These are phyloP conservation scores for Neocucurbitaria cava DNA, from an alignment of 2,329 filamentous ascomycete species.

Conservation along the genomic window DNA sequence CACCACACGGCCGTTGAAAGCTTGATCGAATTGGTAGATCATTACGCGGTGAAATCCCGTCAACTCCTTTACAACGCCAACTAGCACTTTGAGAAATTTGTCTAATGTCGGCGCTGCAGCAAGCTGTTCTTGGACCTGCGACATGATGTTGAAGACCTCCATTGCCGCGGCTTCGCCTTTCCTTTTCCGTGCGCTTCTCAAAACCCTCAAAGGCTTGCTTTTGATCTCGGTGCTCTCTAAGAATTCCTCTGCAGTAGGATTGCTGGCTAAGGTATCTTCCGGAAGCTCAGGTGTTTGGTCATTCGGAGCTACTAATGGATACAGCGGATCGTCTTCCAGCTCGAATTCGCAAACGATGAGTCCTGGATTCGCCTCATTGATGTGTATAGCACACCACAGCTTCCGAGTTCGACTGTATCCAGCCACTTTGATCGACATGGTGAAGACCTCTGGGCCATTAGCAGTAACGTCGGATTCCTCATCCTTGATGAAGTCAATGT, in stretches of 20 bases:
- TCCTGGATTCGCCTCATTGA: conserved; percentile 68
- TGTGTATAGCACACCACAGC: conserved; percentile 87
- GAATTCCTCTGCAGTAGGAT: conserved; percentile 76
- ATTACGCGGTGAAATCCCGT: conserved; percentile 92
- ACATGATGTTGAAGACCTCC: conserved; percentile 92
- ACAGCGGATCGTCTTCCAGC: conserved; percentile 74
- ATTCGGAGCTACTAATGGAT: conserved; percentile 69
- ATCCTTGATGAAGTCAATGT: conserved; percentile 86
- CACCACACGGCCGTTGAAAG: conserved; percentile 85
- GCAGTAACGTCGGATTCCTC: conserved; percentile 76
- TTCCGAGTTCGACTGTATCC: conserved; percentile 64
- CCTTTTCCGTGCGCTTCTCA: conserved; percentile 76
- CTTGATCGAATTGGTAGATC: conserved; percentile 87
- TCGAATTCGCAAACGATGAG: conserved; percentile 89
- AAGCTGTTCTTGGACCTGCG: conserved; percentile 88
- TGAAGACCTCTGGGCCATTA: conserved; percentile 87
- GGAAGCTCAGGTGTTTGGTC: conserved; percentile 68
- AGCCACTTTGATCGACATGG: conserved; percentile 71
- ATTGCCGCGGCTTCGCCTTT: conserved; percentile 82
- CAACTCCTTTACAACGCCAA: conserved; percentile 86
- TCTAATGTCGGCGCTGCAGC: conserved; percentile 74
- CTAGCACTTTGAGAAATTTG: conserved; percentile 77
- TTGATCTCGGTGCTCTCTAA: conserved; percentile 76
- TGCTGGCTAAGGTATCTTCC: conserved; percentile 75
- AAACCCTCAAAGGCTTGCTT: conserved; percentile 78